A percentile compares a stretch with the other conserved stretches of the same genome.
These are phyloP conservation scores for Porphyrellus cyaneotinctus DNA, from an alignment of 768 basidiomycete species.

Conservation along the genomic window DNA sequence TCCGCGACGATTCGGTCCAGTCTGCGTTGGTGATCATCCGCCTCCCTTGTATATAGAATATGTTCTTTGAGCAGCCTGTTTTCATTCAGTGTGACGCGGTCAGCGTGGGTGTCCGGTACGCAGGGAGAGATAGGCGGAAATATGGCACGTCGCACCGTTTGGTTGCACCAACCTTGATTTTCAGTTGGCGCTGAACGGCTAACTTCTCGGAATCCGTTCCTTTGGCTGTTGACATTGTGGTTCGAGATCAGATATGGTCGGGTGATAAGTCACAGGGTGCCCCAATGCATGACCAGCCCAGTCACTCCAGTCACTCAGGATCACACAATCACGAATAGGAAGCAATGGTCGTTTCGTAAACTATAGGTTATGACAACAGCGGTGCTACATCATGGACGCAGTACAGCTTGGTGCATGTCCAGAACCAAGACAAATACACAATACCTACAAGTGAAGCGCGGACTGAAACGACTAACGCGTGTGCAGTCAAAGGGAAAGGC, in stretches of 20 bases:
- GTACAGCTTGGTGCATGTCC: slow-evolving; percentile 30
- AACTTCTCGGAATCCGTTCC: slow-evolving; percentile 17
- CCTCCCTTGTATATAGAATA: slow-evolving; percentile 61
- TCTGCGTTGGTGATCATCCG: slow-evolving; percentile 50
- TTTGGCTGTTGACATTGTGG: slow-evolving; percentile 16
- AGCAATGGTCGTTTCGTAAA: slow-evolving; percentile 24
- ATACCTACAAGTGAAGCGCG: slow-evolving; percentile 29
- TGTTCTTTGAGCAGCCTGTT: slow-evolving; percentile 67
- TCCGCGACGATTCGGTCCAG: slow-evolving; percentile 60
- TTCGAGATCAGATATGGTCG: slow-evolving; percentile 1
- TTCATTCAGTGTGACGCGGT: slow-evolving; percentile 9
- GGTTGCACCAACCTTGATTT: slow-evolving; percentile 68
- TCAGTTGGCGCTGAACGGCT: slow-evolving; percentile 60
- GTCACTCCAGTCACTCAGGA: no score
- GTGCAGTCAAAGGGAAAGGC: slow-evolving; percentile 24
- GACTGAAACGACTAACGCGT: slow-evolving; percentile 24
- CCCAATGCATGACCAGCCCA: no score
- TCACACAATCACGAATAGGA: not conserved
- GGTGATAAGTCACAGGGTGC: no score
- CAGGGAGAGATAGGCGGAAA: slow-evolving; percentile 15
- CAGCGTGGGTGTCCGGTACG: slow-evolving; percentile 3
- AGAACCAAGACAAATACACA: slow-evolving; percentile 25
- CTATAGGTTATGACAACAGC: slow-evolving; percentile 25
- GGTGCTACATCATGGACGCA: slow-evolving; percentile 32
- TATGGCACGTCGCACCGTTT: slow-evolving; percentile 62